These are phyloP conservation scores for Cystobasidiaceae sp. DNA, from an alignment of 1,284 basidiomycete species.

Conservation along the genomic window DNA sequence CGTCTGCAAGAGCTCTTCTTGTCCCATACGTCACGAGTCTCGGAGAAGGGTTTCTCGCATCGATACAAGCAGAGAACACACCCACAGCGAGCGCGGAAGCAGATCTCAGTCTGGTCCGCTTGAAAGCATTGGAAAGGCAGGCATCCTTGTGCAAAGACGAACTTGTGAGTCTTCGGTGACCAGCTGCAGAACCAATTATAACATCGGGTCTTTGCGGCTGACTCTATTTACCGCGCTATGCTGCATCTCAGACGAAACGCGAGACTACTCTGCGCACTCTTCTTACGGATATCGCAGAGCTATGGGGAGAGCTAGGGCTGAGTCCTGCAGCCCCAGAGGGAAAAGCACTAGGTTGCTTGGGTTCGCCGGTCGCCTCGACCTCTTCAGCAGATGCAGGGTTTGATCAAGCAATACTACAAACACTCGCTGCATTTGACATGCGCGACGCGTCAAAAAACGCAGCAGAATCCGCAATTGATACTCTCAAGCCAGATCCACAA, in stretches of 20 bases:
- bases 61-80: not conserved
- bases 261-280: constrained; percentile 59
- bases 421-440: too few species aligned
- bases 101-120: constrained; percentile 70
- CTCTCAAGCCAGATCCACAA: not conserved
- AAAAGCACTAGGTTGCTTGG: too few species aligned
- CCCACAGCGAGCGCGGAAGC: constrained; percentile 14
- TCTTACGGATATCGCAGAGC: constrained; percentile 67
- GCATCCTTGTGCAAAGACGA: constrained; percentile 70
- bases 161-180: constrained; percentile 55
- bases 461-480: too few species aligned
- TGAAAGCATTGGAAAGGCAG: constrained; percentile 70
- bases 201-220: not conserved
- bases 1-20: constrained; percentile 61
- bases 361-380: too few species aligned
- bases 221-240: not conserved
- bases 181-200: not conserved
- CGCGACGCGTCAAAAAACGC: too few species aligned
- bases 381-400: too few species aligned
- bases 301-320: constrained; percentile 72
- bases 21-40: constrained; percentile 57
- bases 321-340: constrained; percentile 54
- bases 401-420: too few species aligned
- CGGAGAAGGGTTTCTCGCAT: constrained; percentile 47
- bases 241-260: constrained; percentile 59